Evolutionary conservation across 2,329 filamentous ascomycete genomes (phyloP).

Genomic region (Exophiala calicioides): DNA sequence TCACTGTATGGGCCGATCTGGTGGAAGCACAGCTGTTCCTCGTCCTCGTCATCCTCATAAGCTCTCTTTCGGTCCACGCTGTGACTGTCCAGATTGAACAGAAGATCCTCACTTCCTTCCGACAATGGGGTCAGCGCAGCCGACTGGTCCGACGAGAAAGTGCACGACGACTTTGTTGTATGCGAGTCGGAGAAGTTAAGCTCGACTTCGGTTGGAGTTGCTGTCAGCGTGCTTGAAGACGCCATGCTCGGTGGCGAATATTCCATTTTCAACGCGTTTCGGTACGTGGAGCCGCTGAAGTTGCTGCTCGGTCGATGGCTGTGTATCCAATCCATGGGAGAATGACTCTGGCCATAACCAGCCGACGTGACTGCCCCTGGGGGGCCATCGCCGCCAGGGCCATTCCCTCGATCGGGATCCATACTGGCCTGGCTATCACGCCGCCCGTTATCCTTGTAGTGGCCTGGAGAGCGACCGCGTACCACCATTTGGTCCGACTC

Average conservation of each 20-base stretch:
- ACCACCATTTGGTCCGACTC: conserved; percentile 83
- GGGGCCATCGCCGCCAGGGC: conserved; percentile 44
- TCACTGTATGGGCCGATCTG: conserved; percentile 21
- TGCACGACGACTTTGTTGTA: conserved; percentile 23
- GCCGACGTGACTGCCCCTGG: conserved; percentile 12
- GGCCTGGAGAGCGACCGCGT: conserved; percentile 78
- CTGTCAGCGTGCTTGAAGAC: conserved; percentile 20
- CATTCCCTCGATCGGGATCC: conserved; percentile 64
- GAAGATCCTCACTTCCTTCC: conserved; percentile 24
- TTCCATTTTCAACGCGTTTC: conserved; percentile 17
- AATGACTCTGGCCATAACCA: conserved; percentile 7
- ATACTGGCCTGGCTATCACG: conserved; percentile 70
- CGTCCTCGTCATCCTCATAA: conserved; percentile 25
- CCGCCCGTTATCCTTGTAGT: conserved; percentile 69
- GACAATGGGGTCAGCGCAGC: conserved; percentile 26
- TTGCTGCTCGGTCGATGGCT: conserved; percentile 22
- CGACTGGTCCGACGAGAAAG: conserved; percentile 23
- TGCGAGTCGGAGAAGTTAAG: conserved; percentile 18
- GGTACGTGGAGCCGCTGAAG: conserved; percentile 24
- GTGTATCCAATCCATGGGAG: conserved; percentile 21
- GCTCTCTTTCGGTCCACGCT: conserved; percentile 20
- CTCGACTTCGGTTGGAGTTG: conserved; percentile 21
- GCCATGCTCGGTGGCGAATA: conserved; percentile 22
- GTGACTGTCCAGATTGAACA: conserved; percentile 17
- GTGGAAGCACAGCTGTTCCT: conserved; percentile 19